phyloP scores from a whole-genome alignment of 352 stramenopile genomes.

The Achlya hypogyna region DNA sequence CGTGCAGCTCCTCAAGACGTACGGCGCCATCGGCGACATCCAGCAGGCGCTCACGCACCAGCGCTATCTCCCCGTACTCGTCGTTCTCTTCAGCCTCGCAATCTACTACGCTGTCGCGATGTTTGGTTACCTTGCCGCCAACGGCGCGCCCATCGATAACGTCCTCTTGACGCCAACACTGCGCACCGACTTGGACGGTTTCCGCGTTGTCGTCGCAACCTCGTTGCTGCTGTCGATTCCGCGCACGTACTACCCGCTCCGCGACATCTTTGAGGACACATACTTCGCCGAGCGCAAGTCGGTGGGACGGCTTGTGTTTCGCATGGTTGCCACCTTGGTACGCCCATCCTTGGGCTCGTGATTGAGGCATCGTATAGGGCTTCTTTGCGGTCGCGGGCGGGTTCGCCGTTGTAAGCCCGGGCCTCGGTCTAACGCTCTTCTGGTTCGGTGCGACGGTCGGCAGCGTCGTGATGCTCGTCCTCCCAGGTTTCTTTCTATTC shows the following conservation, averaged over 20 bases:
- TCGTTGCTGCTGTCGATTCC: background rate
- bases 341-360: background rate
- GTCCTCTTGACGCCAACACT: background rate
- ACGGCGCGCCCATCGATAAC: background rate
- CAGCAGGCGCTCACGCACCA: background rate
- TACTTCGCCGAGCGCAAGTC: background rate
- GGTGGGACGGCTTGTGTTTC: background rate
- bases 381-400: background rate
- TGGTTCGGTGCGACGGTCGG: background rate
- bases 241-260: background rate
- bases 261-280: background rate
- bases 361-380: background rate
- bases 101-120: background rate
- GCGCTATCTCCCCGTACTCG: background rate
- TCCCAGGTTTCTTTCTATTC: background rate
- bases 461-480: background rate
- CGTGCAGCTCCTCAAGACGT: background rate
- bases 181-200: background rate
- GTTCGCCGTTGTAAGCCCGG: background rate
- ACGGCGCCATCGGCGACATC: background rate
- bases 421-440: background rate
- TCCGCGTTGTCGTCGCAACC: background rate
- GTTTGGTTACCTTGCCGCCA: background rate
- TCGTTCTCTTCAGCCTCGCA: background rate
- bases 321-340: background rate